phyloP scores from a whole-genome alignment of 2,329 filamentous ascomycete species.

The Stromatinia cepivora region DNA sequence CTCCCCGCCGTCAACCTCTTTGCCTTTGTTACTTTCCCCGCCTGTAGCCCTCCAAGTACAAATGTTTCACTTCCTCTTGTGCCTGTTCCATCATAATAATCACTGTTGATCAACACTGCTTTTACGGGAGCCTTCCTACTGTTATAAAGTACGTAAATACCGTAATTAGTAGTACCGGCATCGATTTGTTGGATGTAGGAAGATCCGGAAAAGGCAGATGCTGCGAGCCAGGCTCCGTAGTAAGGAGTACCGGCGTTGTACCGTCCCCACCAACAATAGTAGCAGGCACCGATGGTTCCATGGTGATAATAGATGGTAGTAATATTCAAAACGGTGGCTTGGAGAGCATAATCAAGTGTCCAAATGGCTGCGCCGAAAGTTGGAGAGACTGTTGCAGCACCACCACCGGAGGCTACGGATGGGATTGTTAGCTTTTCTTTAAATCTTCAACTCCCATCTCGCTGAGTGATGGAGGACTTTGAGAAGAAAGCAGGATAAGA shows the following conservation, averaged over 20 bases:
- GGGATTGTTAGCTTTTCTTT: neutral
- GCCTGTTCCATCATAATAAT: constrained; percentile 33
- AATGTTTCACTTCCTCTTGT: constrained; percentile 33
- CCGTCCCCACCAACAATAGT: constrained; percentile 40
- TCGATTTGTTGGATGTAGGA: constrained; percentile 34
- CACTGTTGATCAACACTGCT: constrained; percentile 36
- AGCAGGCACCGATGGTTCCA: constrained; percentile 39
- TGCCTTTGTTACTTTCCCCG: constrained; percentile 24
- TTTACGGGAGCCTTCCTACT: constrained; percentile 24
- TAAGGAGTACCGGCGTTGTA: constrained; percentile 36
- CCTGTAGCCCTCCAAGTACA: constrained; percentile 29
- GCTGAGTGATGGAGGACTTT: neutral
- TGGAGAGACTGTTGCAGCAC: constrained; percentile 33
- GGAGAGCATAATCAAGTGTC: constrained; percentile 37
- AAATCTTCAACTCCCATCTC: neutral
- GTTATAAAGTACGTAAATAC: constrained; percentile 34
- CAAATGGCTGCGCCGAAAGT: constrained; percentile 38
- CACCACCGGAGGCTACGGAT: constrained; percentile 33
- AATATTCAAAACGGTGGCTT: constrained; percentile 30
- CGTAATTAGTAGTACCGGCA: constrained; percentile 30
- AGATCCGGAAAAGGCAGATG: constrained; percentile 33
- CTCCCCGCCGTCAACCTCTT: constrained; percentile 44
- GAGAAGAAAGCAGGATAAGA: neutral
- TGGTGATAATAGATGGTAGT: constrained; percentile 38
- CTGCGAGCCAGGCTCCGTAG: constrained; percentile 37